Base-by-base conservation (phyloP, 805 yeast species). In the Sugiyamaella smithiae region DNA sequence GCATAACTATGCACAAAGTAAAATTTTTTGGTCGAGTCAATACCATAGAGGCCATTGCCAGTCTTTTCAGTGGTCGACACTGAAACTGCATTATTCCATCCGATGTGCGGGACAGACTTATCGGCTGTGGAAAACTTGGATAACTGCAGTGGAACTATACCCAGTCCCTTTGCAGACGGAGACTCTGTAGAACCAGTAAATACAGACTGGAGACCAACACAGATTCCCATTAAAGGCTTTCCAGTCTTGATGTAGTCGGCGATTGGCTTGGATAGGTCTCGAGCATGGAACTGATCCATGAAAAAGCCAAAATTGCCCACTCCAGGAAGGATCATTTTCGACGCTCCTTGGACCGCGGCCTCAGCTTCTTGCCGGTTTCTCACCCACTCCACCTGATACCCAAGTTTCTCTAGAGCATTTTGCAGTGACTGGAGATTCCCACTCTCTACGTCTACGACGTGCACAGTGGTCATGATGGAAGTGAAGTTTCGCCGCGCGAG, bases 271-370 rank as follows among this genome's bases (percentile, higher is more conserved):
- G 74, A 80, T 52, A 91, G 80, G 0, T 82, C 78, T 50, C 85
- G 75, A 3, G 71, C 71, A 41, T 72, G 73, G 40, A 93, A 67
- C 57, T 85, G 81, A 45, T 78, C 79, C 52, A 90, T 89, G 64
- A 91, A 90, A 65, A 93, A 98, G 40, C 97, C 99, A 66, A 80
- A 95, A 64, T 89, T 91, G 9, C 99, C 99, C 14, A 93, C 99
- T 23, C 99, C 99, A 5, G 99, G 99, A 20, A 93, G 75, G 51
- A 93, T 76, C 53, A 93, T 72, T 58, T 73, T 74, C 48, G 53
- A 32, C 2, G 65, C 66, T 12, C 57, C 58, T 4, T 51, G 59
- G 8, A 57, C 36, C 2, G 52, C 55, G 5, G 43, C 46, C 40
- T 32, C 28, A 31, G 49, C 54, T 26, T 85, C 88, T 4, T 68